phyloP scores from a whole-genome alignment of 208 protist species.

The Sergeia podlipaevii region DNA sequence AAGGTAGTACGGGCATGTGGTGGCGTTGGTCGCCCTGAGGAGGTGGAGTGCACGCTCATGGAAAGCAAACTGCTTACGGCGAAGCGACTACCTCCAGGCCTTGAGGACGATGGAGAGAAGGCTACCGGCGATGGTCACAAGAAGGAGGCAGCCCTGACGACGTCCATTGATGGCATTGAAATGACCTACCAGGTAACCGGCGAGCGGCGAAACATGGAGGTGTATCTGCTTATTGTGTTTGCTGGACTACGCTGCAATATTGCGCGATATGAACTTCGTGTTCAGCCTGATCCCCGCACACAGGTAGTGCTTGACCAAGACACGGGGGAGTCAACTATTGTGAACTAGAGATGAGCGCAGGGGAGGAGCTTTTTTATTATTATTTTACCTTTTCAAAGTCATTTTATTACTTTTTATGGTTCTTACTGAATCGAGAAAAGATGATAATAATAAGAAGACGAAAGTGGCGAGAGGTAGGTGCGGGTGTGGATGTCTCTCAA shows the following conservation, averaged over 20 bases:
- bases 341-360: slow-evolving; percentile 18
- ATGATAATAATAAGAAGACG: too few species aligned
- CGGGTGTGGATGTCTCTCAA: too few species aligned
- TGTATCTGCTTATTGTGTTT: slow-evolving; percentile 61
- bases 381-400: not conserved
- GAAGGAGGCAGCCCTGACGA: slow-evolving; percentile 5
- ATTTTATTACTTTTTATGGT: not conserved
- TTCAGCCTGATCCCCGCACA: slow-evolving; percentile 46
- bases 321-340: slow-evolving; percentile 42
- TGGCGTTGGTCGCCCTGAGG: slow-evolving; percentile 17
- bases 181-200: slow-evolving; percentile 61
- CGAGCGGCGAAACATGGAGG: slow-evolving; percentile 40
- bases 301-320: slow-evolving; percentile 62
- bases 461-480: too few species aligned
- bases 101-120: slow-evolving; percentile 1
- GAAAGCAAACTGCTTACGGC: not conserved
- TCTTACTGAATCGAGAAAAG: too few species aligned
- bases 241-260: slow-evolving; percentile 51
- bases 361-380: not conserved
- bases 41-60: slow-evolving; percentile 26
- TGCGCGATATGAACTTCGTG: slow-evolving; percentile 46
- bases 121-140: not conserved
- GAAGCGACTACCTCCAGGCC: not conserved
- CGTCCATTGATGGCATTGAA: slow-evolving; percentile 36
- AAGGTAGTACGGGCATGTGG: slow-evolving; percentile 33